Conservation (phyloP, 495 filamentous ascomycete genomes). For the Penicillium chermesinum region DNA sequence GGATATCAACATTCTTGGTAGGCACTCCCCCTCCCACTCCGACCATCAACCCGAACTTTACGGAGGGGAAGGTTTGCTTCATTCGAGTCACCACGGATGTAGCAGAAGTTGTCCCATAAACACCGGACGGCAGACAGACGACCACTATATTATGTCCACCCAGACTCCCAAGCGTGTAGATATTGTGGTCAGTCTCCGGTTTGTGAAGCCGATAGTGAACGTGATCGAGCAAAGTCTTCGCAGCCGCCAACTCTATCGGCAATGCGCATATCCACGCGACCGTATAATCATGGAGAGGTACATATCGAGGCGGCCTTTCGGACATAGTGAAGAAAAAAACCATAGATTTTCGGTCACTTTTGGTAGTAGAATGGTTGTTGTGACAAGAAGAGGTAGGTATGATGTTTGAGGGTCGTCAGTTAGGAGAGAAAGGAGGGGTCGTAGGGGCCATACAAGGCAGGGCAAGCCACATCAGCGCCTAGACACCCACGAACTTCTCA, state of each 20-base stretch:
- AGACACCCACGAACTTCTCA: too few relatives aligned
- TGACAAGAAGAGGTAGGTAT: too few relatives aligned
- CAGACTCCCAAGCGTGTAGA: constrained; percentile 19
- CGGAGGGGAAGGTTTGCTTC: constrained; percentile 5
- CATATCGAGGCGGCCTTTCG: too few relatives aligned
- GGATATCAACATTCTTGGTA: neutral
- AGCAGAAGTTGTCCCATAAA: neutral
- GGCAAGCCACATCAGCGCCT: too few relatives aligned
- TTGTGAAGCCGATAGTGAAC: neutral
- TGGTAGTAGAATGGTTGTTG: too few relatives aligned
- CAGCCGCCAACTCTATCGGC: neutral
- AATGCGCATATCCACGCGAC: neutral
- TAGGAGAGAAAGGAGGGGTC: too few relatives aligned
- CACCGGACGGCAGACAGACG: constrained; percentile 30
- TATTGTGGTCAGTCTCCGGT: constrained; percentile 13
- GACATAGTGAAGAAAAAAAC: too few relatives aligned
- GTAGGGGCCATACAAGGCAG: too few relatives aligned
- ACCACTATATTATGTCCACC: constrained; percentile 33
- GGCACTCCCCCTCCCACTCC: constrained; percentile 13
- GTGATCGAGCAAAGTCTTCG: neutral
- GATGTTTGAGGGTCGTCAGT: too few relatives aligned
- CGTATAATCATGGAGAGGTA: neutral
- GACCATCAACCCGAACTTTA: constrained; percentile 21
- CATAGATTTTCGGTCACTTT: too few relatives aligned
- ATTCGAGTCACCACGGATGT: neutral